Evolutionary conservation across 2,329 filamentous ascomycete genomes (phyloP), one percentile per base, ranked within the genome.

Genomic region (Monilinia aucupariae): DNA sequence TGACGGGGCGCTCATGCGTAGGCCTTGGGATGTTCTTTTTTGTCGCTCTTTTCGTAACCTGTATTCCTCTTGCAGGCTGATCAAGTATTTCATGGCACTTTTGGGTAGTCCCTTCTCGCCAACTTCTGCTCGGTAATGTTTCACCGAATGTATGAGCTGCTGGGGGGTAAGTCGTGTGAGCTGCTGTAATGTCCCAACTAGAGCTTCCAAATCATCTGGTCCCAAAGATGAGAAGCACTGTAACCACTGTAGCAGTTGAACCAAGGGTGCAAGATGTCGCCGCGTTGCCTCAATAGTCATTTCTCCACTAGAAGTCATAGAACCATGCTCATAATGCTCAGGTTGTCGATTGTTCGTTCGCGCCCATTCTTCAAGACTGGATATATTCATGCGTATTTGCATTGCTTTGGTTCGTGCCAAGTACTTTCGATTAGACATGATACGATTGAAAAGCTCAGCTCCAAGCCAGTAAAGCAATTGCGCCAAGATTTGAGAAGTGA

Each of bases 331-430:
- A 74, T 91, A 97, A 76, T 97, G 93, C 73, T 97, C 94, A 1
- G 94, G 92, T 69, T 96, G 88, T 34, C 94, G 85, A 74, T 96
- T 97, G 76, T 99, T 99, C 20, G 85, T 83, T 37, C 93, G 84
- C 1, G 94, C 93, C 94, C 94, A 99, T 73, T 99, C 94, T 75
- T 99, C 94, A 25, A 99, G 79, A 9, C 87, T 88, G 0, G 94
- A 97, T 8, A 99, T 86, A 74, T 99, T 99, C 92, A 99, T 97
- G 68, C 94, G 90, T 70, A 99, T 97, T 75, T 99, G 94, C 94
- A 99, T 99, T 4, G 94, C 94, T 76, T 99, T 99, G 22, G 94
- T 99, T 60, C 94, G 85, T 7, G 94, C 93, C 12, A 99, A 81
- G 72, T 97, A 99, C 74, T 93, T 92, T 68, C 91, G 86, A 72